A percentile compares a stretch with the other conserved stretches of the same genome.
Evolutionary conservation across 352 stramenopile genomes (phyloP).

Genomic region (Globisporangium recalcitrans): DNA sequence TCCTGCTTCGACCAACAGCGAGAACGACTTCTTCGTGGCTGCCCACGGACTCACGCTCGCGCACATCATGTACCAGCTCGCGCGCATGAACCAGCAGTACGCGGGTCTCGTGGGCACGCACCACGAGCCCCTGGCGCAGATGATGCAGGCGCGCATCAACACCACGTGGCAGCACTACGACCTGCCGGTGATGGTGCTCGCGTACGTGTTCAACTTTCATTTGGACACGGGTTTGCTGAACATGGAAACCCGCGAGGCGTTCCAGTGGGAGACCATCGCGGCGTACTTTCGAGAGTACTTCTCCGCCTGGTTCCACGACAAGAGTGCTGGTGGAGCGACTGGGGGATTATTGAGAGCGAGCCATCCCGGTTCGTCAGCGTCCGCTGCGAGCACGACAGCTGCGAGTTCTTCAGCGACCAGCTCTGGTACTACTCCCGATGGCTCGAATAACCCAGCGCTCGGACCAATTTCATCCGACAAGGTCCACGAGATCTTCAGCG

Average conservation of each 20-base stretch:
- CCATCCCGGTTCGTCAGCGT: neutral
- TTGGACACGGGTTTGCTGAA: constrained; percentile 54
- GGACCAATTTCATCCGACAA: constrained; percentile 26
- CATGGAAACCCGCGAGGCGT: constrained; percentile 31
- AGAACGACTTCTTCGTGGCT: constrained; percentile 23
- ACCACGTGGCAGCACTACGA: constrained; percentile 71
- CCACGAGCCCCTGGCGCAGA: constrained; percentile 28
- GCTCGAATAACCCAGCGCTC: neutral
- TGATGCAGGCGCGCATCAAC: constrained; percentile 47
- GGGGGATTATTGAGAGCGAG: neutral
- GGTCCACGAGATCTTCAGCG: constrained; percentile 46
- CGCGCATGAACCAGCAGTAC: constrained; percentile 70
- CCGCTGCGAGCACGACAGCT: neutral
- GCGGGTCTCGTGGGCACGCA: constrained; percentile 24
- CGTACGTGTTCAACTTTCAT: constrained; percentile 79
- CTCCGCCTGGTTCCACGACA: constrained; percentile 47
- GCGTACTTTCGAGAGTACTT: constrained; percentile 72
- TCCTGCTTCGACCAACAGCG: constrained; percentile 10
- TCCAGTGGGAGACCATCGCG: constrained; percentile 49
- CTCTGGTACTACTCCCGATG: neutral
- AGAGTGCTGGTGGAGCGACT: neutral
- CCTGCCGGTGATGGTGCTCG: constrained; percentile 61
- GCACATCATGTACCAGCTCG: constrained; percentile 77
- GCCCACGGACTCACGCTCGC: constrained; percentile 53
- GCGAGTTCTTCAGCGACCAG: neutral